A percentile compares a stretch with the other conserved stretches of the same genome.
These are phyloP conservation scores for Cercospora sp. DNA, from an alignment of 2,329 filamentous ascomycete species.

Conservation along the genomic window DNA sequence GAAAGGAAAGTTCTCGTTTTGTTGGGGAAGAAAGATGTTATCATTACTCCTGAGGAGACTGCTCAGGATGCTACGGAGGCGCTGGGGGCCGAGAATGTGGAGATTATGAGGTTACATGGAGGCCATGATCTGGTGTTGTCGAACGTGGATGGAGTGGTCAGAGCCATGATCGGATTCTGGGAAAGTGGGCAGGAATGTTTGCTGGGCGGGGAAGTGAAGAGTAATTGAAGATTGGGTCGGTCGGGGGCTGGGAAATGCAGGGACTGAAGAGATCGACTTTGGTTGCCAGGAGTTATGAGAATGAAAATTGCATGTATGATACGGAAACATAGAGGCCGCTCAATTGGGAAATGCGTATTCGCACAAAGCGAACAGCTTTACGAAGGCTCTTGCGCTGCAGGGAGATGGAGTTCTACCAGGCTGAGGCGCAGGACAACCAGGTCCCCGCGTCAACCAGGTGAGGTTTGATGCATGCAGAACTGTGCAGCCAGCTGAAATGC, in stretches of 20 bases:
- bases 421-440: background rate
- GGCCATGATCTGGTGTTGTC: constrained; percentile 71
- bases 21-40: constrained; percentile 64
- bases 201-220: background rate
- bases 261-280: background rate
- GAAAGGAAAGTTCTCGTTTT: constrained; percentile 62
- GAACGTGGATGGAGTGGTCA: constrained; percentile 58
- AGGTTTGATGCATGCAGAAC: background rate
- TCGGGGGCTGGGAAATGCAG: background rate
- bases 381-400: background rate
- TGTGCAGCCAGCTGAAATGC: background rate
- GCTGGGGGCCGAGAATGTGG: constrained; percentile 59
- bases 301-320: background rate
- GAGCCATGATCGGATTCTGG: constrained; percentile 51
- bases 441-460: background rate
- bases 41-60: constrained; percentile 66
- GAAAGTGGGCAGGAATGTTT: constrained; percentile 1
- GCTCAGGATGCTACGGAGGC: constrained; percentile 59
- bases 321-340: background rate
- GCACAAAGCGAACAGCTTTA: background rate
- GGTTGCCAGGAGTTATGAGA: background rate
- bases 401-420: background rate
- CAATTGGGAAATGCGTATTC: background rate
- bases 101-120: constrained; percentile 58
- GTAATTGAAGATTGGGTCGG: background rate